phyloP scores from a whole-genome alignment of 1,284 basidiomycete genomes.

The Sanghuangporus sanghuang region DNA sequence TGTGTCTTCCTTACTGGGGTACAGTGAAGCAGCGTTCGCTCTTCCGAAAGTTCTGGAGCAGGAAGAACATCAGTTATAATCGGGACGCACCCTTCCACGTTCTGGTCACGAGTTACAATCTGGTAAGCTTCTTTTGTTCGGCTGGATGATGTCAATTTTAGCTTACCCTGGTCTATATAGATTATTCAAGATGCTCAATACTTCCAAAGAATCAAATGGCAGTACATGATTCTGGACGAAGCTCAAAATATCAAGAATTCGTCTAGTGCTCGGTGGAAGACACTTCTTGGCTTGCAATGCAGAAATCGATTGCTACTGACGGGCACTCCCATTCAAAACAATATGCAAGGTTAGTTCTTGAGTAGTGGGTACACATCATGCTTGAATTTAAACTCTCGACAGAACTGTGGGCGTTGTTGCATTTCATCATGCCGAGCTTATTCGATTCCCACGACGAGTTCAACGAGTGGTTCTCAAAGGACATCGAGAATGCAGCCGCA shows the following conservation, averaged over 20 bases:
- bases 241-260: conserved; percentile 99
- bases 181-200: conserved; percentile 98
- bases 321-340: conserved; percentile 98
- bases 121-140: conserved; percentile 48
- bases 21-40: conserved; percentile 95
- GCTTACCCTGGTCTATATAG: conserved; percentile 33
- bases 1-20: conserved; percentile 98
- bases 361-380: not conserved
- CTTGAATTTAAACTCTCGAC: conserved; percentile 19
- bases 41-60: conserved; percentile 96
- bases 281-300: conserved; percentile 92
- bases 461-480: conserved; percentile 99
- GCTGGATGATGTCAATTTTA: not conserved
- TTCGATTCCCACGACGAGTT: conserved; percentile 99
- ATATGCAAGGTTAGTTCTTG: conserved; percentile 83
- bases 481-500: conserved; percentile 88
- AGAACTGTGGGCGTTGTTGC: conserved; percentile 99
- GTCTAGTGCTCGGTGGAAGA: conserved; percentile 97
- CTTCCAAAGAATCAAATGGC: conserved; percentile 98
- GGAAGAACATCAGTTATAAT: conserved; percentile 95
- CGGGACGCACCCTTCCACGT: conserved; percentile 96
- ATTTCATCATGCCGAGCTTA: conserved; percentile 99
- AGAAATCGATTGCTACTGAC: conserved; percentile 94
- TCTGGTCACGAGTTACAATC: conserved; percentile 95
- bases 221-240: conserved; percentile 99